Evolutionary conservation across 2,329 filamentous ascomycete genomes (phyloP).

Genomic region (Leptographium wingfieldii): DNA sequence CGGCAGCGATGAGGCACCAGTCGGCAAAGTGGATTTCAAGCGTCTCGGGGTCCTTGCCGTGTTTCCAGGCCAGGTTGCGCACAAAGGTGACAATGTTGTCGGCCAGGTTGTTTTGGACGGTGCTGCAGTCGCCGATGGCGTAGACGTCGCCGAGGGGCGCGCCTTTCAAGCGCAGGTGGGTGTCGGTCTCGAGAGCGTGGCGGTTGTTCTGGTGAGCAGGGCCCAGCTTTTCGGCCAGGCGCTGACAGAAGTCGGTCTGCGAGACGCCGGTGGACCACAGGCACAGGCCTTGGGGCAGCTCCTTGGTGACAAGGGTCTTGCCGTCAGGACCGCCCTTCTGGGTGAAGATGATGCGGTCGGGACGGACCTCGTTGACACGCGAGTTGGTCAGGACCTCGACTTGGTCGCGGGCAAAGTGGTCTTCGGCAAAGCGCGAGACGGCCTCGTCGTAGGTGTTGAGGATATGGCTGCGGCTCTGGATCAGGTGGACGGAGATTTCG

Average conservation of each 20-base stretch:
- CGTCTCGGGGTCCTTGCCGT: constrained; percentile 79
- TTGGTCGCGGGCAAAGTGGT: constrained; percentile 79
- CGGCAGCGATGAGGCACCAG: constrained; percentile 73
- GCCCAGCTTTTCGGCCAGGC: constrained; percentile 62
- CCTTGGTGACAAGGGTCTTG: constrained; percentile 62
- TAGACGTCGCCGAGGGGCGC: constrained; percentile 90
- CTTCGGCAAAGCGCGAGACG: constrained; percentile 82
- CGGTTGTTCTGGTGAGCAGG: constrained; percentile 63
- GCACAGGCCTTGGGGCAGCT: constrained; percentile 91
- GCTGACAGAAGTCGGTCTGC: constrained; percentile 69
- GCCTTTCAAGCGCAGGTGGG: constrained; percentile 79
- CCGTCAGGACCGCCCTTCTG: constrained; percentile 61
- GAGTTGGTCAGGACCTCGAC: constrained; percentile 89
- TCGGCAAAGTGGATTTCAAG: constrained; percentile 76
- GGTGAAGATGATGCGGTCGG: constrained; percentile 78
- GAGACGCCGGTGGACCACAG: constrained; percentile 95
- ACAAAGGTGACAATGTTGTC: constrained; percentile 86
- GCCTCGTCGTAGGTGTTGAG: constrained; percentile 97
- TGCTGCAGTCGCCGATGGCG: constrained; percentile 89
- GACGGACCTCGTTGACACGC: constrained; percentile 75
- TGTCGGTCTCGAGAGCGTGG: constrained; percentile 88
- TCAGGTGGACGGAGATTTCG: constrained; percentile 93
- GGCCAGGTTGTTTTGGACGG: constrained; percentile 93
- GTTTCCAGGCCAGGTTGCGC: constrained; percentile 80
- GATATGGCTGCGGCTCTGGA: constrained; percentile 89